Percentiles rank a stretch among this genome's conserved stretches.
Evolutionary conservation across 768 basidiomycete genomes (phyloP).

Genomic region (Rhizopogon vesiculosus): DNA sequence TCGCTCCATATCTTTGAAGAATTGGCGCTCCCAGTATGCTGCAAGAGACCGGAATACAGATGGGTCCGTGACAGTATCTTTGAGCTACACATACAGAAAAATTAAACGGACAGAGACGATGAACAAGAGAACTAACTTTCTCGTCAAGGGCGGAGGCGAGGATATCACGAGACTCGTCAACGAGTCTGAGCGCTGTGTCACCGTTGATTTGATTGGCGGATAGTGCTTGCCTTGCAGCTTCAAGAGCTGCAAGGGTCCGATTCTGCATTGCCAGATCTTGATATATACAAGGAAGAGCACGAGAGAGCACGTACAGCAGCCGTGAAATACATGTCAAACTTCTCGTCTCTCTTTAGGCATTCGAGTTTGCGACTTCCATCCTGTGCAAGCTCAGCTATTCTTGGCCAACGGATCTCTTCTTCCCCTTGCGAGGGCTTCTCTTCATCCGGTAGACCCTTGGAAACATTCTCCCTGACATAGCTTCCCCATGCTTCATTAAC

Average conservation of each 20-base stretch:
- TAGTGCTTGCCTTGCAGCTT: conserved; percentile 40
- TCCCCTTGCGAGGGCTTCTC: conserved; percentile 44
- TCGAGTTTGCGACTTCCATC: conserved; percentile 66
- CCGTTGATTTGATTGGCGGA: conserved; percentile 34
- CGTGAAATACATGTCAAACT: conserved; percentile 85
- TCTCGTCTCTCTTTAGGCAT: conserved; percentile 78
- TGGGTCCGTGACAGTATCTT: conserved; percentile 79
- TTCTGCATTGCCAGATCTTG: conserved; percentile 30
- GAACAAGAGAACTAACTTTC: conserved; percentile 42
- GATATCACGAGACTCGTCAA: conserved; percentile 75
- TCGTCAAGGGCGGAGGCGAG: conserved; percentile 69
- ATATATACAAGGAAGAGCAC: conserved; percentile 8
- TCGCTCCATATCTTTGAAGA: conserved; percentile 90
- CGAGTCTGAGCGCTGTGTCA: conserved; percentile 49
- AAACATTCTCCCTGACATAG: conserved; percentile 60
- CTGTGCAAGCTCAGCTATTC: conserved; percentile 42
- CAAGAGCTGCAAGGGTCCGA: conserved; percentile 50
- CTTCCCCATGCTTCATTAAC: conserved; percentile 60
- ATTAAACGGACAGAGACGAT: conserved; percentile 4
- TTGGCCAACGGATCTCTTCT: conserved; percentile 51
- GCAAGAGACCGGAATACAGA: conserved; percentile 79
- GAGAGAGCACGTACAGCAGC: conserved; percentile 55
- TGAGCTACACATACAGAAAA: conserved; percentile 43
- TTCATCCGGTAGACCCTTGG: conserved; percentile 53
- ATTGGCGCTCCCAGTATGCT: conserved; percentile 83